Evolutionary conservation across 805 yeast species (phyloP), one percentile per base, ranked within the genome.

Genomic region (Teunomyces barrocoloradensis): DNA sequence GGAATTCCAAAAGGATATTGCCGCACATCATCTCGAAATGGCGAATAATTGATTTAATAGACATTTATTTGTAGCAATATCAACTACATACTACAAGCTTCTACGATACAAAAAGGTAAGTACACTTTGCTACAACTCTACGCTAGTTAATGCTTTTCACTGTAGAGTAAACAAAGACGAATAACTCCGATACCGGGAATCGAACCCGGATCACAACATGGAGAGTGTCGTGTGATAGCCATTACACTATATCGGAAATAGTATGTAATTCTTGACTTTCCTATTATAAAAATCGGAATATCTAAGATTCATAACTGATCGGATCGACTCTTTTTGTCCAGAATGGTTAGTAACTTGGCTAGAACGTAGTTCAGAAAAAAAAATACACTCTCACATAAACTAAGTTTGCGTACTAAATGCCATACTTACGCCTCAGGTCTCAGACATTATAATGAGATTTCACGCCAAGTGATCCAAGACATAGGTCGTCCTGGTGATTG

Each of bases 141-240:
- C 2, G 27, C 7, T 25, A 25, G 11, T 25, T 9, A 25, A 25
- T 7, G 27, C 7, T 25, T 9, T 9, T 25, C 7, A 25, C 2
- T 2, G 11, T 25, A 7, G 20, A 23, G 18, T 32, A 28, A 23
- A 21, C 12, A 5, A 38, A 40, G 28, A 33, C 43, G 45, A 49
- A 36, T 21, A 37, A 32, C 52, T 55, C 59, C 57, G 52, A 49
- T 28, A 46, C 52, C 47, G 52, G 52, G 52, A 49, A 42, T 49
- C 46, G 61, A 57, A 55, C 60, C 60, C 60, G 60, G 61, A 56
- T 59, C 52, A 41, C 50, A 47, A 54, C 59, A 54, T 51, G 57
- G 62, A 58, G 62, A 58, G 57, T 54, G 59, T 54, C 53, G 47
- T 35, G 62, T 58, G 62, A 54, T 58, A 57, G 62, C 62, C 62